Conservation (phyloP, 495 filamentous ascomycete species). For the Articulospora tetracladia region DNA sequence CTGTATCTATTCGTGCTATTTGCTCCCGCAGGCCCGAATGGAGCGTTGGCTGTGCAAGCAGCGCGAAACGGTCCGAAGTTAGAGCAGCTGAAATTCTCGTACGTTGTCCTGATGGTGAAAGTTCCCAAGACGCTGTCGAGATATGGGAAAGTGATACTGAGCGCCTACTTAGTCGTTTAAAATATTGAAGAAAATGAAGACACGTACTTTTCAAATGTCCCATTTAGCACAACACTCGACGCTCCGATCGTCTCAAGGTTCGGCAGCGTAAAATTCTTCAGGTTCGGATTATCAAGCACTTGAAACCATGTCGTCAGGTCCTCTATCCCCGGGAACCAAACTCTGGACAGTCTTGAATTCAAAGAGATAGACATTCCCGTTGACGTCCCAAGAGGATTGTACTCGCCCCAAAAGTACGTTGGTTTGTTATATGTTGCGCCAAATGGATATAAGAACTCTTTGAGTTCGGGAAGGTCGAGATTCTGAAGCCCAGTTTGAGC, state of each 20-base stretch:
- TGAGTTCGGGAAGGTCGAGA: background rate
- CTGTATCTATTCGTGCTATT: no score
- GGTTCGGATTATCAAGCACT: background rate
- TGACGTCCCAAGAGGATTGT: background rate
- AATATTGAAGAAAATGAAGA: no score
- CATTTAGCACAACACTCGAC: background rate
- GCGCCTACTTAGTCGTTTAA: background rate
- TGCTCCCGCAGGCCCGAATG: background rate
- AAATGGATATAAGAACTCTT: background rate
- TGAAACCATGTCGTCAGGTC: background rate
- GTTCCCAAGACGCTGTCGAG: background rate
- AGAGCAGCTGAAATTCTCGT: background rate
- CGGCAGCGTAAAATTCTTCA: background rate
- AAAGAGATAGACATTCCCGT: background rate
- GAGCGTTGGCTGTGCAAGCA: background rate
- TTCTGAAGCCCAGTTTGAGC: background rate
- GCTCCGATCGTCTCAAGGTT: background rate
- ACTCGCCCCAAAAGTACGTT: background rate
- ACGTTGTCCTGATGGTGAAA: background rate
- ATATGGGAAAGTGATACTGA: background rate
- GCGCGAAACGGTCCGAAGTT: background rate
- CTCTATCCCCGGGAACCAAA: background rate
- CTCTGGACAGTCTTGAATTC: background rate
- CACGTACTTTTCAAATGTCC: background rate
- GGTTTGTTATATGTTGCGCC: background rate